Base-by-base conservation (phyloP, 2,329 filamentous ascomycete species). In the Penicillium sp. region DNA sequence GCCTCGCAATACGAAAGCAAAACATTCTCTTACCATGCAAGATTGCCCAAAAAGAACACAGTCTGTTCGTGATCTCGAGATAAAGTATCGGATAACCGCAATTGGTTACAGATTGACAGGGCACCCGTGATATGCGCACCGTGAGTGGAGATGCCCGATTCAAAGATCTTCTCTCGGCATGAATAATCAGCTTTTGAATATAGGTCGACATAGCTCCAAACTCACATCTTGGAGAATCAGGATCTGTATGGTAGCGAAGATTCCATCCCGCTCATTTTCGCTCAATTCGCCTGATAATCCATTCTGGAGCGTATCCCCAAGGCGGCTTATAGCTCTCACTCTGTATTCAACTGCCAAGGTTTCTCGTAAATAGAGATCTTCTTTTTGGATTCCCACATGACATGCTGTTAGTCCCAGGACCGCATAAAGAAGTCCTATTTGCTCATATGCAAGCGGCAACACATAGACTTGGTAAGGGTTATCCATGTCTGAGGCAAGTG, bases 81-180 rank as follows among this genome's bases (percentile, higher is more conserved):
- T 13, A 70, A 55, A 7, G 49, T 58, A 24, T 68, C 61, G 7
- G 57, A 52, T 6, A 69, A 56, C 18, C 61, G 52, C 7, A 71
- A 43, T 9, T 64, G 63, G 32, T 65, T 68, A 46, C 67, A 71
- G 13, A 71, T 67, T 1, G 69, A 71, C 59, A 71, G 62, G 1
- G 68, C 68, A 6, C 68, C 68, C 2, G 67, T 69, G 10, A 71
- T 71, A 46, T 71, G 69, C 36, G 64, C 67, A 1, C 69, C 69
- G 39, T 71, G 68, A 1, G 57, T 62, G 3, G 69, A 71, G 7
- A 70, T 61, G 9, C 69, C 67, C 1, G 68, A 60, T 55, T 71
- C 69, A n/a, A 56, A 62, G 18, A 71, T 70, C 69, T 71, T 54
- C 6, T 22, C 4, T 13, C 34, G 22, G 1, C 13, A 39, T 59